Conservation (phyloP, 768 basidiomycete genomes). For the Steccherinum ochraceum region DNA sequence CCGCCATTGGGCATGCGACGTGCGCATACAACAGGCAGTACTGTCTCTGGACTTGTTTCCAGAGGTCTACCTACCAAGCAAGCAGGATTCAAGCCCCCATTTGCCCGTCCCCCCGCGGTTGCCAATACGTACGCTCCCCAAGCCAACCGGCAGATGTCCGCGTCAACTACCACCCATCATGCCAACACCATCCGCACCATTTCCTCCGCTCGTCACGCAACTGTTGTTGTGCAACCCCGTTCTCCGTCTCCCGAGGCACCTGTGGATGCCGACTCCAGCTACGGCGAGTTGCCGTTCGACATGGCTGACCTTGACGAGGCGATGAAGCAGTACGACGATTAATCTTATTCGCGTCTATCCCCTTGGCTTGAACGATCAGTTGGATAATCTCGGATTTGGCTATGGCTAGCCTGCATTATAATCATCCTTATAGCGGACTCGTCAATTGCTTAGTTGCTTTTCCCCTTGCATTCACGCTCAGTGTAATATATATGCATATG, state of each 20-base stretch:
- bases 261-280: conserved; percentile 15
- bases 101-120: background rate
- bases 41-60: background rate
- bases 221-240: background rate
- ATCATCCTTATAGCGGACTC: no score
- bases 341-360: background rate
- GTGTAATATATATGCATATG: background rate
- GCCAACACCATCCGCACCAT: background rate
- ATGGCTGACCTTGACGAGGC: conserved; percentile 6
- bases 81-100: conserved; percentile 3
- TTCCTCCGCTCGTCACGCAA: background rate
- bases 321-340: conserved; percentile 5
- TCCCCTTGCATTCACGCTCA: no score
- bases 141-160: background rate
- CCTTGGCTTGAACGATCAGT: background rate
- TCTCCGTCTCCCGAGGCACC: background rate
- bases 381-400: background rate
- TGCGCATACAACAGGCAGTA: background rate
- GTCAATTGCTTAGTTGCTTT: no score
- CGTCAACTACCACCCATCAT: background rate
- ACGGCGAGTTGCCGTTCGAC: conserved; percentile 11
- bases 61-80: background rate
- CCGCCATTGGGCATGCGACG: conserved; percentile 10
- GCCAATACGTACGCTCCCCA: background rate
- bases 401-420: no score